Percentiles rank a stretch among this genome's conserved stretches.
phyloP scores from a whole-genome alignment of 371 early-diverging fungal species.

The Mucor velutinosus region DNA sequence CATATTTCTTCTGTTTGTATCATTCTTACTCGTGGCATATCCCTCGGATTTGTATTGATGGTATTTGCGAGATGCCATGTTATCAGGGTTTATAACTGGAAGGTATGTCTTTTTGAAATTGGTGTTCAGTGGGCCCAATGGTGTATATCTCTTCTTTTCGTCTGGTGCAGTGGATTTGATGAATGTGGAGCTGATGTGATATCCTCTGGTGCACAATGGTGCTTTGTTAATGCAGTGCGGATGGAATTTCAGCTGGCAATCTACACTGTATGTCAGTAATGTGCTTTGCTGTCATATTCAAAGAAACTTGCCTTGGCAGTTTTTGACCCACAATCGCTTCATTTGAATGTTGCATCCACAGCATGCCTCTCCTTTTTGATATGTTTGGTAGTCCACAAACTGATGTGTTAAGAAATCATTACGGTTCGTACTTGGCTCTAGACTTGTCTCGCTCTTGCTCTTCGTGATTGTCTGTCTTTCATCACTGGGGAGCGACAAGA shows the following conservation, averaged over 20 bases:
- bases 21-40: conserved; percentile 2
- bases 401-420: neutral
- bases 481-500: neutral
- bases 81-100: neutral
- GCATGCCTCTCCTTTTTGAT: conserved; percentile 3
- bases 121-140: neutral
- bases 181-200: neutral
- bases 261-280: neutral
- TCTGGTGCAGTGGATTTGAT: neutral
- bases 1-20: neutral
- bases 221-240: conserved; percentile 5
- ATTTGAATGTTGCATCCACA: conserved; percentile 6
- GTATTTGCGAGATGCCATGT: neutral
- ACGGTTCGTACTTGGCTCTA: neutral
- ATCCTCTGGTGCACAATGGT: neutral
- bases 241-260: conserved; percentile 9
- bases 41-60: conserved; percentile 10
- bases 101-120: neutral
- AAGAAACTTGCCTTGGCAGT: conserved; percentile 9
- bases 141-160: neutral
- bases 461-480: conserved; percentile 1
- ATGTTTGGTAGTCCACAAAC: conserved; percentile 7
- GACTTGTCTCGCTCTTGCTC: conserved; percentile 7
- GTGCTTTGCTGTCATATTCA: neutral
- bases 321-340: conserved; percentile 7